These are phyloP conservation scores for Batkoa obscura DNA, from an alignment of 371 early-diverging fungal species.

Conservation along the genomic window DNA sequence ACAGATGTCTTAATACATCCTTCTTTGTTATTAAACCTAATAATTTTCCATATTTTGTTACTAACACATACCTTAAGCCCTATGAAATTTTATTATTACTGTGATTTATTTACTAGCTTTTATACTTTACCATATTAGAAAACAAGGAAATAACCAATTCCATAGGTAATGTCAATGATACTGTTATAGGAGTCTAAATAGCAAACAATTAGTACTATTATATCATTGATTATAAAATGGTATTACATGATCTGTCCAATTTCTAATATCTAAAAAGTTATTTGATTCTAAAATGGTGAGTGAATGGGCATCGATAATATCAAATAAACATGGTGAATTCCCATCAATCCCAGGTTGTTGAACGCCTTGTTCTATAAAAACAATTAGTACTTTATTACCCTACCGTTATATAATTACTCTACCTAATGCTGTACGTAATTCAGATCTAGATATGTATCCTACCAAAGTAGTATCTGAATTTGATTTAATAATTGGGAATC, in stretches of 20 bases:
- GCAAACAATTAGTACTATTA: not conserved
- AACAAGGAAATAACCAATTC: constrained; percentile 58
- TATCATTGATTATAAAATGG: constrained; percentile 2
- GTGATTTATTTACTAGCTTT: not conserved
- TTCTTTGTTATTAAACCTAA: constrained; percentile 47
- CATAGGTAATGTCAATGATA: constrained; percentile 36
- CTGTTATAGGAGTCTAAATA: constrained; percentile 40
- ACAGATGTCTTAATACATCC: constrained; percentile 33
- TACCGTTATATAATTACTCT: constrained; percentile 14
- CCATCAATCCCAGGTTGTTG: constrained; percentile 8
- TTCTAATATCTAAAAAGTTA: constrained; percentile 29
- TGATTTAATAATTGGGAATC: constrained; percentile 47
- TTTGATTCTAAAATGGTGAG: constrained; percentile 21
- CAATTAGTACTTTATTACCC: not conserved
- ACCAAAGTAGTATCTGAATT: constrained; percentile 27
- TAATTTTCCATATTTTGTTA: constrained; percentile 28
- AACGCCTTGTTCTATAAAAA: constrained; percentile 8
- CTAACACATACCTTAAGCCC: constrained; percentile 39
- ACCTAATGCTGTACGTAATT: constrained; percentile 42
- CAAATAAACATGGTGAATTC: constrained; percentile 19
- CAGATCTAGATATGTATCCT: constrained; percentile 51
- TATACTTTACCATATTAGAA: constrained; percentile 29
- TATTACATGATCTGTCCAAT: constrained; percentile 36
- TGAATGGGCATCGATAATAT: constrained; percentile 9
- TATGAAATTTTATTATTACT: constrained; percentile 5